Base-by-base conservation (phyloP, 176 grass and related monocot genomes). In the Bolboschoenus planiculmis region DNA sequence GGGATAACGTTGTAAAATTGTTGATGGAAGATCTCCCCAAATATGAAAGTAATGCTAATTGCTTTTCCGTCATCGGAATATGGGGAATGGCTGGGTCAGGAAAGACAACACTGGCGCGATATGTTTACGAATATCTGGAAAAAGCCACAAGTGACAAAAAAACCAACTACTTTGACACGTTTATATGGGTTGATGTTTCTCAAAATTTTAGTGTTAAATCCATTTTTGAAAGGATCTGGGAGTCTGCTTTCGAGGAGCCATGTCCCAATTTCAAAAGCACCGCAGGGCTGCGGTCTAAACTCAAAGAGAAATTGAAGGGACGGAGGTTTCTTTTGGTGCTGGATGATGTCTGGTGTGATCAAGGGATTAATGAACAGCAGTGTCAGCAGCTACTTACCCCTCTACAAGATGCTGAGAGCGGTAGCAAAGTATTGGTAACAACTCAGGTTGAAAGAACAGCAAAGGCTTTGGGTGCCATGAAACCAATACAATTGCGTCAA, bases 31-130 rank as follows among this genome's bases (percentile, higher is more conserved):
- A 23, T 27, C 2, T 23, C 9, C 0, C 42, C 2, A 68, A 18
- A 79, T 83, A 83, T 7, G n/a, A n/a, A n/a, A 81, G 59, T 33
- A 56, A 9, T 1, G 48, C 0, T 55, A 84, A 63, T 37, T 63
- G 86, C 14, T 91, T 58, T 64, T 81, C 87, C 0, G 48, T 56
- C 18, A 37, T 91, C 30, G 84, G 82, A 24, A 78, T 91, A 14
- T 43, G 77, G 3, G 90, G 90, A 1, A 43, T 89, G 21, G 48
- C 46, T 4, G 90, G 90, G 0, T 82, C 68, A 1, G 83, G 89
- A 14, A 88, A 91, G 70, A 91, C 86, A 11, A 88, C 89, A 4
- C 18, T 91, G 3, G 90, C 81, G 53, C 87, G 86, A 18, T 24
- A 50, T 75, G 37, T 91, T 29, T 81, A 50, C n/a, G 56, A 86